Base-by-base conservation (phyloP, 2,329 filamentous ascomycete genomes). In the Juglanconis sp. region DNA sequence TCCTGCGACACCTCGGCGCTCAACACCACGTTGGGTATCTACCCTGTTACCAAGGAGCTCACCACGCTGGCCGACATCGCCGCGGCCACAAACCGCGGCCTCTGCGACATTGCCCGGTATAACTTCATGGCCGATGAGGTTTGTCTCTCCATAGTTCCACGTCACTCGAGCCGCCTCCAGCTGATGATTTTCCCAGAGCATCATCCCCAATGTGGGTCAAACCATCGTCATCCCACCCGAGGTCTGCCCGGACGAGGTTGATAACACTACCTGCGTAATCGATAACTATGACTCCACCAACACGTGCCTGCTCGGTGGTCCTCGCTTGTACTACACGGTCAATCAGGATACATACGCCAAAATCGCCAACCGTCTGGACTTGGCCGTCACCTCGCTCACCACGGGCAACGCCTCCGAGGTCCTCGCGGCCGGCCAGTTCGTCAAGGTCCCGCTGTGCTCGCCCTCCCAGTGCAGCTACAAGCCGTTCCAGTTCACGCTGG, bases 111-210 rank as follows among this genome's bases (percentile, higher is more conserved):
- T 49, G 54, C 54, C 46, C 54, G 54, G 17, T 40, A 50, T 34
- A 56, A 56, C 54, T 56, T 56, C 24, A 56, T 56, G 54, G 54
- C 54, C n/a, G 54, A 56, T 30, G 46, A 56, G 54, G 54, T 56
- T 17, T 13, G 54, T 40, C 31, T 36, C 24, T 38, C 36, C 40
- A 15, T 34, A 24, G 9, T 17, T 7, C 15, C 9, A 13, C 15
- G 5, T 11, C 10, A 13, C 5, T 24, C n/a, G 7, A 30, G 9
- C 5, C 1, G 31, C 24, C 8, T 9, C n/a, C 10, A 13, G 17
- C 50, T 53, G 7, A 53, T n/a, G 15, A 17, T 5, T 32, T 42
- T 35, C 35, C 13, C 36, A 56, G 54, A 40, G 35, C 46, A 56
- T 56, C 46, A 6, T 56, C 46, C 54, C 54, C 46, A 56, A 56